A percentile compares a stretch with the other conserved stretches of the same genome.
phyloP scores from a whole-genome alignment of 148 eudicot genomes.

The Vaccinium corymbosum region DNA sequence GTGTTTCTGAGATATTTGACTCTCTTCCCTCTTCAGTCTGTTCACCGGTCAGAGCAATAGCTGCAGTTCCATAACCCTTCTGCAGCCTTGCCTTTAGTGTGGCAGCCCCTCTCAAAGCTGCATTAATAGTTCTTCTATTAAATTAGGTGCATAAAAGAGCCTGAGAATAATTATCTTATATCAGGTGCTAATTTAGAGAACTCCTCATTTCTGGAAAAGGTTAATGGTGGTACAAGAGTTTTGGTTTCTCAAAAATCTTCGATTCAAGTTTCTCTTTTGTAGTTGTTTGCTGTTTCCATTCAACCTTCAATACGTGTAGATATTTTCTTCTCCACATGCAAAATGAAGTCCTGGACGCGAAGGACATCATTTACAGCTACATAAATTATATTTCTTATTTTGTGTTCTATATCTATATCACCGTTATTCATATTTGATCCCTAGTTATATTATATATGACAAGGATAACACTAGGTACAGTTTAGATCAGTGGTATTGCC shows the following conservation, averaged over 20 bases:
- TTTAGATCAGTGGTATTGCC: background rate
- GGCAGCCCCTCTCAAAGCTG: slow-evolving; percentile 82
- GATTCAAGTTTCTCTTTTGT: background rate
- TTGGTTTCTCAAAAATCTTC: background rate
- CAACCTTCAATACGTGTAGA: background rate
- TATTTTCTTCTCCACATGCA: background rate
- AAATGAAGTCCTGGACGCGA: background rate
- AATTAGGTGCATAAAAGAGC: background rate
- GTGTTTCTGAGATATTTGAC: slow-evolving; percentile 34
- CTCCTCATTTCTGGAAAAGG: background rate
- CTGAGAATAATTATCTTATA: background rate
- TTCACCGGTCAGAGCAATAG: slow-evolving; percentile 39
- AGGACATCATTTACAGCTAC: background rate
- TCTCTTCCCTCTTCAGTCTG: slow-evolving; percentile 53
- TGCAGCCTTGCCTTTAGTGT: slow-evolving; percentile 71
- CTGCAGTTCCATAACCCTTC: slow-evolving; percentile 43
- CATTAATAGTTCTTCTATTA: background rate
- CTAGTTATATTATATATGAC: background rate
- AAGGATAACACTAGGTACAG: background rate
- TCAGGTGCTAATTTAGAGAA: background rate
- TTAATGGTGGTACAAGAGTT: background rate
- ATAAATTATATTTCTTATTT: background rate
- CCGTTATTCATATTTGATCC: background rate
- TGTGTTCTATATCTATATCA: background rate
- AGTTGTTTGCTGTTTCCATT: background rate